Evolutionary conservation across 352 stramenopile genomes (phyloP), one percentile per base, ranked within the genome.

Genomic region (Phytophthora litchii): DNA sequence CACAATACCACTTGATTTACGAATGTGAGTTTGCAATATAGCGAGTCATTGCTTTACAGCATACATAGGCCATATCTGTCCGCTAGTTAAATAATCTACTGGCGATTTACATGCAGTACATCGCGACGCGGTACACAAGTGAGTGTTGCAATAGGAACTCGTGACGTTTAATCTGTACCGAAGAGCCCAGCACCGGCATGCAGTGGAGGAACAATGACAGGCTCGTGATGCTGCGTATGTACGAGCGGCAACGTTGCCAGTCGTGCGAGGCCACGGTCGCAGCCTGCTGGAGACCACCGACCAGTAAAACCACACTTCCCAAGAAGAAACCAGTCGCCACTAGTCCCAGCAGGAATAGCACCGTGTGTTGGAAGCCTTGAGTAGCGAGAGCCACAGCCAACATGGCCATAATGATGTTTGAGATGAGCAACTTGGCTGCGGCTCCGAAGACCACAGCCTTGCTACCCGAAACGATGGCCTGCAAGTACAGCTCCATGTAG

Each of bases 401-500:
- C 4, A 62, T 43, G 1, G 71, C 78, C 38, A 91, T 76, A 29
- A 90, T 48, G 29, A 86, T 55, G 40, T 73, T 78, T 17, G 78
- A 84, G 23, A 83, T 53, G 57, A 86, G 72, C 37, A 90, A 59
- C 61, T 92, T 94, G 25, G 73, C 74, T 0, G 83, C 85, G 1
- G 79, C 82, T 27, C 73, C 76, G 25, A 91, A 83, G 13, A 94
- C 56, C 8, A 80, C 82, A 2, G 85, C 86, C 35, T 92, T 89
- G 41, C 81, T 72, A 10, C 81, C 85, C 0, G 73, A 78, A 35
- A 95, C 66, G 16, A 90, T 63, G 1, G 74, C 83, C 17, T 89
- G 82, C 13, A 88, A 16, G 50, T 88, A 92, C 1, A 95, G 75
- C 52, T 94, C 87, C 25, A 84, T 29, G 72, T 95, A 95, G 19